A percentile compares a stretch with the other conserved stretches of the same genome.
These are phyloP conservation scores for Schwanniomyces yamadae DNA, from an alignment of 805 yeast genomes.

Conservation along the genomic window DNA sequence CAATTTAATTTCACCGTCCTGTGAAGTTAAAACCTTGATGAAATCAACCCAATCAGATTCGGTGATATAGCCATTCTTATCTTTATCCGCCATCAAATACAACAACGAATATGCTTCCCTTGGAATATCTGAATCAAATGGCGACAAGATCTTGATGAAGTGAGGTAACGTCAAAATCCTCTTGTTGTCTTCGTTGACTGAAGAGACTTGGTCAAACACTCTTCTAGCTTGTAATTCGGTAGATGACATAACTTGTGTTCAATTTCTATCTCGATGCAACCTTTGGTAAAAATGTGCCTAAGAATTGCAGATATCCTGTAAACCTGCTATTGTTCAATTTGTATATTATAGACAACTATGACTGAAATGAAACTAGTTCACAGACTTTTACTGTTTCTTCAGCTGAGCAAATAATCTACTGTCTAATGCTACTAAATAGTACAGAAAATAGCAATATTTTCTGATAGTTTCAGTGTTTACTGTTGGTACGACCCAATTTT, in stretches of 20 bases:
- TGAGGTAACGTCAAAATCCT: slow-evolving; percentile 33
- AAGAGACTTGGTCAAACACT: slow-evolving; percentile 40
- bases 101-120: slow-evolving; percentile 49
- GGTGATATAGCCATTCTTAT: slow-evolving; percentile 64
- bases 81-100: slow-evolving; percentile 76
- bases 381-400: too few relatives aligned
- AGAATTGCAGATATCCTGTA: too few relatives aligned
- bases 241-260: slow-evolving; percentile 1
- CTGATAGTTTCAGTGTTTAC: slow-evolving; percentile 4
- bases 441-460: slow-evolving; percentile 1
- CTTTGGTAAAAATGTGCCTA: too few relatives aligned
- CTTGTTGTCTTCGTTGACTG: slow-evolving; percentile 18
- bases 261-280: too few relatives aligned
- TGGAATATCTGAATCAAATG: slow-evolving; percentile 41
- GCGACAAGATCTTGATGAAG: slow-evolving; percentile 39
- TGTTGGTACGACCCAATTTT: neutral
- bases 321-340: too few relatives aligned
- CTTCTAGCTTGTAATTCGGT: slow-evolving; percentile 28
- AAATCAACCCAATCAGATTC: slow-evolving; percentile 74
- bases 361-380: too few relatives aligned
- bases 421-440: too few relatives aligned
- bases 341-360: too few relatives aligned
- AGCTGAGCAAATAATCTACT: too few relatives aligned
- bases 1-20: slow-evolving; percentile 31
- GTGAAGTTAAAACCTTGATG: slow-evolving; percentile 45